Base-by-base conservation (phyloP, 2,329 filamentous ascomycete species). In the Chaetomium sp. region DNA sequence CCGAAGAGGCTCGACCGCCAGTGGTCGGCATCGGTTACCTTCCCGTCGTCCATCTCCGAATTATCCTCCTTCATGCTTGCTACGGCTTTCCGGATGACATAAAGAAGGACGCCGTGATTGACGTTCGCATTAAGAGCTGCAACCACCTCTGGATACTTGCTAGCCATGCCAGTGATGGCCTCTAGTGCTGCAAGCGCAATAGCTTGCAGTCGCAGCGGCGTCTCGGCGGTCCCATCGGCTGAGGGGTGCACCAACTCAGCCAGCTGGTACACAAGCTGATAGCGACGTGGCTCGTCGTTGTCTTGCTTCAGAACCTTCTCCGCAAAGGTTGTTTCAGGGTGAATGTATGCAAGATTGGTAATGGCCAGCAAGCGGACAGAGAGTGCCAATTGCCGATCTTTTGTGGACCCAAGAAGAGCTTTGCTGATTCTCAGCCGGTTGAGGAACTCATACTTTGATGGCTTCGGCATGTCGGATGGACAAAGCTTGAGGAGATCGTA, bases 51-150 rank as follows among this genome's bases (percentile, higher is more conserved):
- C 54, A 86, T 82, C 49, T 75, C 68, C 49, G 76, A 74, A 1
- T 60, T 52, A 57, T 84, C 78, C 14, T 75, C 75, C 55, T 79
- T 84, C 74, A 99, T 86, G 60, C 91, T 88, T 14, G 87, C 86
- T 55, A 97, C 88, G 8, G 91, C 89, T 71, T 95, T 96, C 54
- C 92, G 84, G 49, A 96, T 87, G 62, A 96, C 82, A 66, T 96
- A 97, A 62, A 97, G 87, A 45, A 99, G 79, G 35, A 97, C 87
- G 11, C 94, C 95, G 65, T 99, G 95, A 65, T 95, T 97, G 40
- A 97, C 92, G 64, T 92, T 96, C 53, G 95, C 89, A 66, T 91
- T 95, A 43, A 99, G 76, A n/a, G 94, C 91, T 43, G 89, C 85
- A 60, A 91, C 85, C 32, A 99, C 87, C 68, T 99, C 94, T 37